Base-by-base conservation (phyloP, 2,329 filamentous ascomycete genomes). In the Paraphaeosphaeria minitans region DNA sequence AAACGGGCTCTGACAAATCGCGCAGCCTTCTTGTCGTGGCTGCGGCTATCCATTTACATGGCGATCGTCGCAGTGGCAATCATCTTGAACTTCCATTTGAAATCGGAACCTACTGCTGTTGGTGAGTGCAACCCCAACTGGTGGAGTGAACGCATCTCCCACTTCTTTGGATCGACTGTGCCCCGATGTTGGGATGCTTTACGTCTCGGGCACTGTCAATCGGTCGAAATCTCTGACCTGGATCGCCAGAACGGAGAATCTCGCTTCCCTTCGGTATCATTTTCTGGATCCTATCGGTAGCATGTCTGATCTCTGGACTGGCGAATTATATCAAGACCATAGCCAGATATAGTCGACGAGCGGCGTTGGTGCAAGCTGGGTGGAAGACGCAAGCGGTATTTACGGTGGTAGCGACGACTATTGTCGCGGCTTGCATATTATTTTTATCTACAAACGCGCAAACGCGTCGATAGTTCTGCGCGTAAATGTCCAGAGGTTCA, bases 1-100 rank as follows among this genome's bases (percentile, higher is more conserved):
- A 1, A 14, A 6, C 21, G 12, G 35, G 31, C 51, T 16, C 56
- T 72, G 45, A 71, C n/a, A 1, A 16, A n/a, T 1, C 4, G 0
- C 21, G 22, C 56, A 81, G 79, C 86, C 0, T 97, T 97, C 73
- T 88, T 98, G 29, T 95, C 94, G 1, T 97, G 95, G 84, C 86
- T 98, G 21, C 88, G 93, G 4, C 85, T 98, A 2, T 89, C 91
- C 33, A 86, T 97, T 67, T 97, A 97, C 80, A 93, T 98, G 85
- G 88, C 92, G 64, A 83, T 99, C 53, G 92, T 98, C 9, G 87
- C 91, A 29, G 86, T 96, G 33, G 94, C 95, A 52, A 97, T 99
- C 66, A 88, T 96, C 10, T 83, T 97, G 52, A 96, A 92, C 14
- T 99, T 99, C 76, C 94, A 99, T 72, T 84, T 99, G 51, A 93